Base-by-base conservation (phyloP, 2,329 filamentous ascomycete species). In the Diaporthe destruens region DNA sequence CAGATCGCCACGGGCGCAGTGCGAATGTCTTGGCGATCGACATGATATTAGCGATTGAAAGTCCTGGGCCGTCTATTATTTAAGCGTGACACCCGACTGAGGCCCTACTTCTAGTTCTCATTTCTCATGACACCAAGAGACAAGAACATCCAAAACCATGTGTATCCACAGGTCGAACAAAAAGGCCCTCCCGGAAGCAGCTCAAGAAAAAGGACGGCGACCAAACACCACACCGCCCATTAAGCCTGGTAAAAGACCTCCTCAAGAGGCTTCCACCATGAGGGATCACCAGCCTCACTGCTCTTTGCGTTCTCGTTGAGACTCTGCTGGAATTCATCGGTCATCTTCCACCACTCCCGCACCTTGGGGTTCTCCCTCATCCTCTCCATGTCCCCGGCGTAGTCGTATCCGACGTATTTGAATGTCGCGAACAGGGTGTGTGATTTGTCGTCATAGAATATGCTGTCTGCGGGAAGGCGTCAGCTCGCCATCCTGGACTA, bases 321-420 rank as follows among this genome's bases (percentile, higher is more conserved):
- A 56, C 85, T 87, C 81, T 90, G 91, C 82, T 95, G 93, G 85
- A 91, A 94, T 18, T 85, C 85, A 80, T 96, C 93, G 65, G 93
- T 95, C 90, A 95, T 92, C 72, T 84, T 84, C 93, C 93, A 96
- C 94, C 93, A 96, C 80, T 93, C 90, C 71, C 89, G 87, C 44
- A 95, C 92, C 78, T 91, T 91, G 0, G 89, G 87, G 76, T 95
- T 94, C 72, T 89, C 89, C 1, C 87, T 86, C 93, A 95, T 95
- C 74, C 85, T 87, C 80, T 89, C 87, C 94, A 96, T 95, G 78
- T 96, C 93, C 12, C 86, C 91, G 2, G 88, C 90, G 74, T 89
- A 95, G 75, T 94, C 88, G 73, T 88, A 88, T 0, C 94, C 93
- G n/a, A 92, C 85, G 77, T 95, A 96, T 80, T 94, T 95, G 85